These are phyloP conservation scores for Mitragyna speciosa DNA, from an alignment of 257 asterid species.

Conservation along the genomic window DNA sequence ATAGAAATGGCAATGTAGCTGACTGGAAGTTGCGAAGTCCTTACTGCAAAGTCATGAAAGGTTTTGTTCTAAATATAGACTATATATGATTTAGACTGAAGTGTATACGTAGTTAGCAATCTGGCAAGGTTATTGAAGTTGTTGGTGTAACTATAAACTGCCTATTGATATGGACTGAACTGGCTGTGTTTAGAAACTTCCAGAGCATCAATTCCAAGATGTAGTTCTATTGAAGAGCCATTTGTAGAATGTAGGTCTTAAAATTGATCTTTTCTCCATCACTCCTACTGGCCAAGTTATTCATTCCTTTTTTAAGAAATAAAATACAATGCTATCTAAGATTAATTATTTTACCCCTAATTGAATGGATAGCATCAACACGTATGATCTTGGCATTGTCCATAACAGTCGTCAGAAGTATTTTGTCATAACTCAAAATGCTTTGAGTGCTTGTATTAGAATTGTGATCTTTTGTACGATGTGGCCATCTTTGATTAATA, in stretches of 20 bases:
- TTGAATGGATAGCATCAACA: background rate
- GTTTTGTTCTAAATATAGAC: background rate
- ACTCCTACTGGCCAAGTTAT: background rate
- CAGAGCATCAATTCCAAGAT: background rate
- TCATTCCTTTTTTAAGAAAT: background rate
- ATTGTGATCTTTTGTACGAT: background rate
- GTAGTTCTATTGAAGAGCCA: background rate
- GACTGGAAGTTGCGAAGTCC: background rate
- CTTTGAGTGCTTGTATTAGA: background rate
- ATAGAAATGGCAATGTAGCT: background rate
- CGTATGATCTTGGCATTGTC: background rate
- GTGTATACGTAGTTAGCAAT: background rate
- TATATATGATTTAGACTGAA: background rate
- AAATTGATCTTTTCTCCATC: background rate
- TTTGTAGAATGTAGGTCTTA: background rate
- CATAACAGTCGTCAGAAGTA: background rate
- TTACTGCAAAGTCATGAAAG: background rate
- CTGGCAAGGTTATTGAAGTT: background rate
- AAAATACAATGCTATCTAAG: too few relatives aligned
- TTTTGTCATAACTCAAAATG: background rate
- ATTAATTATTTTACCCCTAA: background rate
- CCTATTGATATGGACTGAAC: background rate
- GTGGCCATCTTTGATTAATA: background rate
- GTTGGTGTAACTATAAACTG: constrained; percentile 1
- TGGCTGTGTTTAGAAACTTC: background rate